Evolutionary conservation across 257 asterid species (phyloP).

Genomic region (Paraleonurus japonicus): DNA sequence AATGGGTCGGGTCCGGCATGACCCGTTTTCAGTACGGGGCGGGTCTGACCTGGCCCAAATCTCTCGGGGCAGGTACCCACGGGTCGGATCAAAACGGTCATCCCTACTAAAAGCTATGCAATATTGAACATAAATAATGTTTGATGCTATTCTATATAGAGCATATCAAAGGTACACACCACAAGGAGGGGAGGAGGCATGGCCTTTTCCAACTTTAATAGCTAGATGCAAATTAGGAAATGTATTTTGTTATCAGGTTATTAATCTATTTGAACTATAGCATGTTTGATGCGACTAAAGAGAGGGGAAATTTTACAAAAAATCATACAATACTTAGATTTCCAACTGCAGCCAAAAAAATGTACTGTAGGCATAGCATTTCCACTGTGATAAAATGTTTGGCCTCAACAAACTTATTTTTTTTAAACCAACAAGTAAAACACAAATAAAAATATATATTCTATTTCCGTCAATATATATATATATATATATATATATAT

Average conservation of each 20-base stretch:
- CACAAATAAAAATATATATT: no score
- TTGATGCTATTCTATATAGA: not conserved
- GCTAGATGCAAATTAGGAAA: not conserved
- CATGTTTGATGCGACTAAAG: not conserved
- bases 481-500: no score
- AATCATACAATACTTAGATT: not conserved
- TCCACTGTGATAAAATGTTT: not conserved
- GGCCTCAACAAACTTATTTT: not conserved
- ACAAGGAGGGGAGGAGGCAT: not conserved
- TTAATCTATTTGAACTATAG: not conserved
- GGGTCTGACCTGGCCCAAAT: no score
- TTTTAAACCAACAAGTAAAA: slow-evolving; percentile 6
- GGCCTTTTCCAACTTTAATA: not conserved
- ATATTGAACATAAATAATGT: not conserved
- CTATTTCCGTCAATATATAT: no score
- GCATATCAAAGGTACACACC: not conserved
- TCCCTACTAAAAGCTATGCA: not conserved
- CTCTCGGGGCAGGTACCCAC: no score
- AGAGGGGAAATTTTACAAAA: not conserved
- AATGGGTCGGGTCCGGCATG: no score
- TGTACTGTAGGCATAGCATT: not conserved
- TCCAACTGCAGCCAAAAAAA: not conserved
- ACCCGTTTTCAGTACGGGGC: no score
- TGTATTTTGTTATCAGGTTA: not conserved
- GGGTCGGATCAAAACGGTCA: no score